These are phyloP conservation scores for Colletotrichum higginsianum DNA, from an alignment of 2,329 filamentous ascomycete species.

Conservation along the genomic window DNA sequence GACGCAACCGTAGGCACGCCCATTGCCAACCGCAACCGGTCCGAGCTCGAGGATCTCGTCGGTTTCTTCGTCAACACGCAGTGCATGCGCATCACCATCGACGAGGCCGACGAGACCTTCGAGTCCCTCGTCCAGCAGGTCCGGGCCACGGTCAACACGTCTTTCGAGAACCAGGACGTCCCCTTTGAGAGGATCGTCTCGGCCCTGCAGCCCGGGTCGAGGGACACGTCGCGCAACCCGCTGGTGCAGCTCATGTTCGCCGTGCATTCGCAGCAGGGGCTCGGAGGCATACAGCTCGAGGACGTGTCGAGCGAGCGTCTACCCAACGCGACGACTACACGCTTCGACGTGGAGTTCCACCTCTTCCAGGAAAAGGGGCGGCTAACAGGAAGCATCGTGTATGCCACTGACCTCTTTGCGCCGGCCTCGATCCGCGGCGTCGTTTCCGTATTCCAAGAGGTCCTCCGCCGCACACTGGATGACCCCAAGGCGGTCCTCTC, in stretches of 20 bases:
- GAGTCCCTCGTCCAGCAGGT: constrained; percentile 12
- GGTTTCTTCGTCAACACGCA: constrained; percentile 24
- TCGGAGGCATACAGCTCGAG: not conserved
- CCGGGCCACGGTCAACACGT: not conserved
- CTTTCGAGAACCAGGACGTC: constrained; percentile 16
- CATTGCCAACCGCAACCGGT: constrained; percentile 5
- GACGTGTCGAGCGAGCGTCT: not conserved
- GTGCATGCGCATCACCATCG: constrained; percentile 17
- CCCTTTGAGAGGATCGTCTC: constrained; percentile 19
- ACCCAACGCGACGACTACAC: not conserved
- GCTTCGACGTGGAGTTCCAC: constrained; percentile 15
- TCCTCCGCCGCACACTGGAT: not conserved
- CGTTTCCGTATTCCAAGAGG: not conserved
- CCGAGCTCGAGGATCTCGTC: constrained; percentile 12
- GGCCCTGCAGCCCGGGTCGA: constrained; percentile 2
- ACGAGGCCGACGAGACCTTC: constrained; percentile 2
- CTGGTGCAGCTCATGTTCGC: constrained; percentile 21
- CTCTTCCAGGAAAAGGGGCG: constrained; percentile 6
- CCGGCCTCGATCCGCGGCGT: not conserved
- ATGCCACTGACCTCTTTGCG: not conserved
- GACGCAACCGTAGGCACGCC: constrained; percentile 9
- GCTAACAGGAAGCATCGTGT: not conserved
- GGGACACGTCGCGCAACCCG: constrained; percentile 14
- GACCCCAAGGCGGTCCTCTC: not conserved
- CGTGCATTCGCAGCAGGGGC: constrained; percentile 5